Conservation (phyloP, 441 rosid species). For the Populus hybrid region DNA sequence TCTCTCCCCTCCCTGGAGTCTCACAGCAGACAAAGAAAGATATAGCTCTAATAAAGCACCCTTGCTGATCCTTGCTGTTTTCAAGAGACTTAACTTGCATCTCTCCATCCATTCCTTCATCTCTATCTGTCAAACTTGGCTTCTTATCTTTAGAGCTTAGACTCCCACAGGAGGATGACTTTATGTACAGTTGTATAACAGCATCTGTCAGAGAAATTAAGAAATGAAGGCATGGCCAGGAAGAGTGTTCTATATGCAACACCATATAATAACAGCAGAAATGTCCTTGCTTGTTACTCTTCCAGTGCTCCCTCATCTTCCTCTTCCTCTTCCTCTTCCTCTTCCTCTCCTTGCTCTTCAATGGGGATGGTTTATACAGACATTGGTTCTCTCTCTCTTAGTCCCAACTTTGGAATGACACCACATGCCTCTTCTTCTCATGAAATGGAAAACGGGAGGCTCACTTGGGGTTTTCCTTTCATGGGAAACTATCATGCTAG, state of each 20-base stretch:
- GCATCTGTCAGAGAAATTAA: slow-evolving; percentile 42
- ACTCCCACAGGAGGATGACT: slow-evolving; percentile 34
- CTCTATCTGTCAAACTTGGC: slow-evolving; percentile 16
- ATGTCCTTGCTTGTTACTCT: slow-evolving; percentile 17
- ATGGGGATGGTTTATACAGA: slow-evolving; percentile 40
- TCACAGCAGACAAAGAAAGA: background rate
- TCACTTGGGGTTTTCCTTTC: slow-evolving; percentile 33
- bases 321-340: slow-evolving; percentile 20
- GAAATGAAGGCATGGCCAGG: slow-evolving; percentile 36
- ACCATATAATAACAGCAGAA: slow-evolving; percentile 13
- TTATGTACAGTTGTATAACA: slow-evolving; percentile 51
- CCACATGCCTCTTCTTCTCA: slow-evolving; percentile 26
- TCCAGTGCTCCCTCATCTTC: slow-evolving; percentile 14
- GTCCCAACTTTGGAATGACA: slow-evolving; percentile 24
- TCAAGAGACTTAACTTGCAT: background rate
- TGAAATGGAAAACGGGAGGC: slow-evolving; percentile 21
- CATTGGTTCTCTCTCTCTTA: slow-evolving; percentile 54
- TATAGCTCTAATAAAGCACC: slow-evolving; percentile 1
- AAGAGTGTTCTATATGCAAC: slow-evolving; percentile 25
- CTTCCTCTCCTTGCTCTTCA: slow-evolving; percentile 26
- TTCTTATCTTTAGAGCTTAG: background rate
- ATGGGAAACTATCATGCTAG: slow-evolving; percentile 12
- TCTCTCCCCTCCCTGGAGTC: background rate
- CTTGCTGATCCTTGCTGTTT: slow-evolving; percentile 25
- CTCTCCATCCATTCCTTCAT: background rate